Evolutionary conservation across 164 flowering plant genomes (phyloP).

Genomic region (Dillenia suffruticosa): DNA sequence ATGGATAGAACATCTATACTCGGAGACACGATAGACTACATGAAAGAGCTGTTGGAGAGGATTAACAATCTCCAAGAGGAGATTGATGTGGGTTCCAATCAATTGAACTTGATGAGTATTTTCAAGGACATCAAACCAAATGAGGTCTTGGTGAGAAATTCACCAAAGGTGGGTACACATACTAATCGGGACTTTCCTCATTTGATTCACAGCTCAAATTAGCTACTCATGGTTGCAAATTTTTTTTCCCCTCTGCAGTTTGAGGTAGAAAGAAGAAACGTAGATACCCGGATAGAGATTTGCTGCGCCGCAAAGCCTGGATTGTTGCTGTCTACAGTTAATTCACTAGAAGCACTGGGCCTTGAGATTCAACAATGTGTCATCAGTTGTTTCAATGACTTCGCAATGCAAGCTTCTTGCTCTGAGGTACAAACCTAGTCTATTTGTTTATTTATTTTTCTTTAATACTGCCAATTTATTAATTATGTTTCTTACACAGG

Average conservation of each 20-base stretch:
- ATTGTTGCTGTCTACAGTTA: constrained; percentile 61
- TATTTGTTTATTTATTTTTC: background rate
- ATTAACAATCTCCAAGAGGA: constrained; percentile 64
- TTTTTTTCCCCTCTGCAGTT: constrained; percentile 41
- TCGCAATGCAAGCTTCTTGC: constrained; percentile 85
- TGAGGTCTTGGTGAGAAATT: constrained; percentile 54
- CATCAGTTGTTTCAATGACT: constrained; percentile 87
- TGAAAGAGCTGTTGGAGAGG: constrained; percentile 76
- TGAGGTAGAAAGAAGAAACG: constrained; percentile 63
- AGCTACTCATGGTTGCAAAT: background rate
- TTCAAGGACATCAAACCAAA: constrained; percentile 56
- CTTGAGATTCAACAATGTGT: constrained; percentile 93
- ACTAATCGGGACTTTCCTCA: background rate
- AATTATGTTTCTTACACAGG: background rate
- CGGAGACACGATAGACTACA: constrained; percentile 89
- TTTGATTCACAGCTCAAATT: background rate
- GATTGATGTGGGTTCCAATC: constrained; percentile 30
- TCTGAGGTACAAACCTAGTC: constrained; percentile 48
- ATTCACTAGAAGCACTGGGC: constrained; percentile 74
- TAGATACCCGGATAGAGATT: constrained; percentile 62
- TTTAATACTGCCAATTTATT: background rate
- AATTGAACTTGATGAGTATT: constrained; percentile 32
- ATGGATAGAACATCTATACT: constrained; percentile 96
- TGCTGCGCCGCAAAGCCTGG: constrained; percentile 77
- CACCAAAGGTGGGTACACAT: constrained; percentile 62